These are phyloP conservation scores for Spathaspora girioi DNA, from an alignment of 805 yeast species.

Conservation along the genomic window DNA sequence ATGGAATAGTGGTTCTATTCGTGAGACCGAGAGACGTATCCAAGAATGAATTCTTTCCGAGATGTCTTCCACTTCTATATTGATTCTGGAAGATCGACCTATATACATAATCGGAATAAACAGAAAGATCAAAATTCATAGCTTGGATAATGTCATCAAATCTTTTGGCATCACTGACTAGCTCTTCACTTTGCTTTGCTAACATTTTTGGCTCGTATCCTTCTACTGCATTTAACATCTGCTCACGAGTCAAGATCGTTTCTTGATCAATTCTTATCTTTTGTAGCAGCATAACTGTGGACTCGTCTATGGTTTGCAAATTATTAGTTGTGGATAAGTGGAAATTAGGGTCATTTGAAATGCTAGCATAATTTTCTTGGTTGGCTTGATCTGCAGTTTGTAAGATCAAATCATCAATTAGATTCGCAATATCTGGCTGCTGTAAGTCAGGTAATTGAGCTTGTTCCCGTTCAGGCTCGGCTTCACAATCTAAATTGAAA, in stretches of 20 bases:
- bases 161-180: not conserved
- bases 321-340: constrained; percentile 1
- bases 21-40: not conserved
- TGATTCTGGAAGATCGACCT: not conserved
- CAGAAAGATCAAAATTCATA: not conserved
- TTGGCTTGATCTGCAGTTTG: not conserved
- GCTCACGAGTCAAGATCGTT: not conserved
- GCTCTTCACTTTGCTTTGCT: not conserved
- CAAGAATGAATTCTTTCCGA: not conserved
- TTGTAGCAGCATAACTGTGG: not conserved
- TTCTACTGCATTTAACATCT: not conserved
- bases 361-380: not conserved
- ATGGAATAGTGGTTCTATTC: not conserved
- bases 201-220: constrained; percentile 2
- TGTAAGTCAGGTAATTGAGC: not conserved
- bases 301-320: not conserved
- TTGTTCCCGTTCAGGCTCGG: not conserved
- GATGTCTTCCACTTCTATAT: not conserved
- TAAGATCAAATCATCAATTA: constrained; percentile 4
- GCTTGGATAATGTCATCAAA: not conserved
- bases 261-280: constrained; percentile 1
- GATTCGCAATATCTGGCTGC: not conserved
- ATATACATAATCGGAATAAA: not conserved
- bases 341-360: constrained; percentile 5
- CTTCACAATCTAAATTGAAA: not conserved